phyloP scores from a whole-genome alignment of 2,329 filamentous ascomycete species.

The Aureobasidium sp. region DNA sequence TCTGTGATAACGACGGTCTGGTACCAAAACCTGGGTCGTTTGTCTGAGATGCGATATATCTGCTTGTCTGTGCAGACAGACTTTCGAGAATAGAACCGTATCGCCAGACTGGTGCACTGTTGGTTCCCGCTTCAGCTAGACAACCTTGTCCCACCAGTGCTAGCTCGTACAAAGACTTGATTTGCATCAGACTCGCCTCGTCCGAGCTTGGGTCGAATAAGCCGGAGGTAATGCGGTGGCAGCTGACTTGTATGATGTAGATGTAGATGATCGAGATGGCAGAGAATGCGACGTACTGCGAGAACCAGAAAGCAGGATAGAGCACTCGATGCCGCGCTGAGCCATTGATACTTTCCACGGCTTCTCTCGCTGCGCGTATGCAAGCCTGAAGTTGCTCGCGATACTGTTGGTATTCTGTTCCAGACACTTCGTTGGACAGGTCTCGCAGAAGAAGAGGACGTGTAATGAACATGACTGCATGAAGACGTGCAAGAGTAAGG shows the following conservation, averaged over 20 bases:
- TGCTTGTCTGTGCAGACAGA: neutral
- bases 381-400: constrained; percentile 10
- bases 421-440: neutral
- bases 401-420: neutral
- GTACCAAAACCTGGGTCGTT: too few species aligned
- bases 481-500: constrained; percentile 59
- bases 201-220: neutral
- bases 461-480: constrained; percentile 63
- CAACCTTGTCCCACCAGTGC: constrained; percentile 55
- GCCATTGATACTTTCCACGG: neutral
- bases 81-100: constrained; percentile 61
- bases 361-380: neutral
- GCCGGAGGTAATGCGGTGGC: constrained; percentile 26
- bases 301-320: constrained; percentile 59
- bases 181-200: neutral
- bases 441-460: constrained; percentile 57
- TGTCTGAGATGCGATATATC: neutral
- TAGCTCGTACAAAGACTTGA: constrained; percentile 41
- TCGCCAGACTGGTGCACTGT: constrained; percentile 50
- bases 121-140: constrained; percentile 43
- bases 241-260: constrained; percentile 54
- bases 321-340: constrained; percentile 32
- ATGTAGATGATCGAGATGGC: constrained; percentile 62
- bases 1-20: neutral
- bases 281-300: constrained; percentile 61